phyloP scores from a whole-genome alignment of 2,329 filamentous ascomycete species.

The Aspergillus ibericus region DNA sequence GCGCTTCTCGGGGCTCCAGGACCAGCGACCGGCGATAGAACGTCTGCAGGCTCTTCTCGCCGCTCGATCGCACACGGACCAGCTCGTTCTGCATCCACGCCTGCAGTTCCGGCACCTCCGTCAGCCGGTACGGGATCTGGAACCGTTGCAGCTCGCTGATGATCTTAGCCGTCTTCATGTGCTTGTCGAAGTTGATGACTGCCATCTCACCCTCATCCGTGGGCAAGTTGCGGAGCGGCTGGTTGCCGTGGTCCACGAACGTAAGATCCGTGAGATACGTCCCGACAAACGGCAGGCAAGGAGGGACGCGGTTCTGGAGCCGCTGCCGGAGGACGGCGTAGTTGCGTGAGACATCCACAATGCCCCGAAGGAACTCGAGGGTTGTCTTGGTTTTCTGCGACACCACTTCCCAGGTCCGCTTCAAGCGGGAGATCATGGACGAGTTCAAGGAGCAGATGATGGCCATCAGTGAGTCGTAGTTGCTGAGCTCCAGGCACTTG shows the following conservation, averaged over 20 bases:
- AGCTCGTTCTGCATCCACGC: slow-evolving; percentile 88
- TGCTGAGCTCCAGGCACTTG: slow-evolving; percentile 83
- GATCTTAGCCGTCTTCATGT: slow-evolving; percentile 89
- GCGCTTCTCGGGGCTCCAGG: slow-evolving; percentile 64
- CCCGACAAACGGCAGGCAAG: slow-evolving; percentile 91
- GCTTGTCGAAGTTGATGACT: slow-evolving; percentile 98
- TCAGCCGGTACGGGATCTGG: slow-evolving; percentile 86
- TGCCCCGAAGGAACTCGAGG: slow-evolving; percentile 74
- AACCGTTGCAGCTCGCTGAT: slow-evolving; percentile 95
- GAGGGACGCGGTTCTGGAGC: slow-evolving; percentile 81
- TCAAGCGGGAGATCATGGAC: slow-evolving; percentile 83
- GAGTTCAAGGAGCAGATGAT: slow-evolving; percentile 94
- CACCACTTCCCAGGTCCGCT: slow-evolving; percentile 87
- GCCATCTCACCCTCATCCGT: slow-evolving; percentile 65
- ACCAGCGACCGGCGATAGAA: slow-evolving; percentile 82
- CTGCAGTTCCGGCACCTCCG: slow-evolving; percentile 82
- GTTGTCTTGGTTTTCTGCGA: slow-evolving; percentile 79
- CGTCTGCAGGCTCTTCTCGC: slow-evolving; percentile 62
- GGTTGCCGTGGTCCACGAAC: slow-evolving; percentile 93
- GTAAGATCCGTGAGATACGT: slow-evolving; percentile 96
- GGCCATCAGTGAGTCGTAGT: slow-evolving; percentile 95
- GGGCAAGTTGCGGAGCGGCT: slow-evolving; percentile 74
- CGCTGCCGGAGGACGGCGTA: slow-evolving; percentile 81
- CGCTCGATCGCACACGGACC: slow-evolving; percentile 66
- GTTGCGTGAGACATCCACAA: slow-evolving; percentile 88